Percentiles rank a stretch among this genome's conserved stretches.
Conservation (phyloP, 1,284 basidiomycete species). For the Apiotrichum siamense region DNA sequence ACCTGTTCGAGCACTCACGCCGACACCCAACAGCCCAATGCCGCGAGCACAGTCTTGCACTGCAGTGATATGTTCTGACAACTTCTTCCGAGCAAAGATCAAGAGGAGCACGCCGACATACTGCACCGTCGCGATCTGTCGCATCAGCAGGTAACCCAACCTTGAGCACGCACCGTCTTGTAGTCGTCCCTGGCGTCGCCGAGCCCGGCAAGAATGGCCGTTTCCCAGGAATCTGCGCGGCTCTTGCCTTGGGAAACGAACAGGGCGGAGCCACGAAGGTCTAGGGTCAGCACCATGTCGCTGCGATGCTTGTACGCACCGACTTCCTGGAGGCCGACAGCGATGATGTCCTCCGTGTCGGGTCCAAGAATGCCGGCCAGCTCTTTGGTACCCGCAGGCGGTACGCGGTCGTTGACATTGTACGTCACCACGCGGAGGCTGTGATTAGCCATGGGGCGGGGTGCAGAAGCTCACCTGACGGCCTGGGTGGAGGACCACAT, state of each 20-base stretch:
- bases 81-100: slow-evolving; percentile 50
- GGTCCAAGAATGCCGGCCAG: slow-evolving; percentile 28
- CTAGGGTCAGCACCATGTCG: slow-evolving; percentile 9
- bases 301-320: slow-evolving; percentile 18
- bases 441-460: not conserved
- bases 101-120: slow-evolving; percentile 51
- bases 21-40: slow-evolving; percentile 40
- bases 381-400: slow-evolving; percentile 37
- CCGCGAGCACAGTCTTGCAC: slow-evolving; percentile 33
- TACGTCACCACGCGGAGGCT: slow-evolving; percentile 40
- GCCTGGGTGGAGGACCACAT: slow-evolving; percentile 25
- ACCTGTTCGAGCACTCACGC: slow-evolving; percentile 19
- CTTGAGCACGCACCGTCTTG: slow-evolving; percentile 21
- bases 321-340: slow-evolving; percentile 42
- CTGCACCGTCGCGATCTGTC: slow-evolving; percentile 29
- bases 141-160: not conserved
- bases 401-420: slow-evolving; percentile 42
- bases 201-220: slow-evolving; percentile 50
- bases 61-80: slow-evolving; percentile 22
- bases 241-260: slow-evolving; percentile 36
- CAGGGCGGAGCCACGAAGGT: slow-evolving; percentile 35
- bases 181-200: slow-evolving; percentile 45
- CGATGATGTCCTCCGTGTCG: slow-evolving; percentile 38
- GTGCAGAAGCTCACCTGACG: slow-evolving; percentile 9
- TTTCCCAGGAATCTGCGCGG: slow-evolving; percentile 55